Conservation (phyloP, 192 early-diverging fungal genomes). For the Chytriomyces confervae region DNA sequence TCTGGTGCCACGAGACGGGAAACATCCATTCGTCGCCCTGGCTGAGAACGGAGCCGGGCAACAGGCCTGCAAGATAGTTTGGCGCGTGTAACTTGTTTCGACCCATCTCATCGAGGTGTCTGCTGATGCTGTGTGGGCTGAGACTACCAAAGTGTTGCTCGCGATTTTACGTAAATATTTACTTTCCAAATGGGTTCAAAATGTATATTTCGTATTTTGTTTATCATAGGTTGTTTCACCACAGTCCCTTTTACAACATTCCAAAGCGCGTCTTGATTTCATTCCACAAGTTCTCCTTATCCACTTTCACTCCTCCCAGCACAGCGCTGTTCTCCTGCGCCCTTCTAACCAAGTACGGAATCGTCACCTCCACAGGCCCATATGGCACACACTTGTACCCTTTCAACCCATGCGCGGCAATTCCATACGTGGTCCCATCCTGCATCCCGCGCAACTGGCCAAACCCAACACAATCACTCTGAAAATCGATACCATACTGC, state of each 20-base stretch:
- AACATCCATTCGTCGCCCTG: slow-evolving; percentile 25
- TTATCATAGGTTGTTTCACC: too few species aligned
- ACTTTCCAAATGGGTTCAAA: too few species aligned
- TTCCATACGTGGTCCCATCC: slow-evolving; percentile 82
- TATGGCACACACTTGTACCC: slow-evolving; percentile 47
- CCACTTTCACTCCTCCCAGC: slow-evolving; percentile 56
- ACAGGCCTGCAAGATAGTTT: neutral
- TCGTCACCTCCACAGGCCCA: slow-evolving; percentile 66
- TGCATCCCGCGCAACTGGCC: slow-evolving; percentile 96
- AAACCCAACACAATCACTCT: slow-evolving; percentile 72
- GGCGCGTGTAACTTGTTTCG: neutral
- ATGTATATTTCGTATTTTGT: too few species aligned
- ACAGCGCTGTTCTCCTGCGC: slow-evolving; percentile 93
- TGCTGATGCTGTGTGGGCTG: too few species aligned
- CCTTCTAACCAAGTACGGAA: slow-evolving; percentile 91
- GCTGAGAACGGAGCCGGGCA: slow-evolving; percentile 8
- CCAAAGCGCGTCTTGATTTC: slow-evolving; percentile 34
- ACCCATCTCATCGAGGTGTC: neutral
- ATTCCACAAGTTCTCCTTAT: slow-evolving; percentile 33
- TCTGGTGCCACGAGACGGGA: slow-evolving; percentile 11
- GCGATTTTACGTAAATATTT: too few species aligned
- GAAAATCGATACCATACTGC: slow-evolving; percentile 6
- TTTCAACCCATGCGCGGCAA: slow-evolving; percentile 76
- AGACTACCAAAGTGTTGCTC: too few species aligned
- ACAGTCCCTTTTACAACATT: too few species aligned